phyloP scores from a whole-genome alignment of 805 yeast genomes.

The Candida piceae region DNA sequence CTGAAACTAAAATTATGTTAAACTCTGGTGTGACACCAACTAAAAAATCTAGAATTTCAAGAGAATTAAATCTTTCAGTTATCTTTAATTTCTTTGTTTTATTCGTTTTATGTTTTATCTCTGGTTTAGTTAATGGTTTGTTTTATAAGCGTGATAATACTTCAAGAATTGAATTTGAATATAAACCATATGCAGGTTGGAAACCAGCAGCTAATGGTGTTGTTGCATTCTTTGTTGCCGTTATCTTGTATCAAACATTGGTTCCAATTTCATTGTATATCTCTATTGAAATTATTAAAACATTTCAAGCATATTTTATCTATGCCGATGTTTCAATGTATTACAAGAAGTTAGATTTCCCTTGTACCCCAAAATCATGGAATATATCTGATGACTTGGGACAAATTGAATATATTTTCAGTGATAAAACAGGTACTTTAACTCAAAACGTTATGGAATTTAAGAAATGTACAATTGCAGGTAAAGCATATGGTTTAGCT shows the following conservation, averaged over 20 bases:
- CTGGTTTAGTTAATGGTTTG: conserved; percentile 68
- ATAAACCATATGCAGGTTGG: conserved; percentile 49
- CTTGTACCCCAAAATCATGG: conserved; percentile 81
- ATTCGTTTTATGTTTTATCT: conserved; percentile 60
- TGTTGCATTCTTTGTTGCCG: conserved; percentile 63
- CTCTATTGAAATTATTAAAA: conserved; percentile 74
- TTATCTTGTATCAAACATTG: conserved; percentile 69
- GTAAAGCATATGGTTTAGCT: conserved; percentile 65
- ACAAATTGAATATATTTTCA: conserved; percentile 74
- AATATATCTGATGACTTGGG: conserved; percentile 80
- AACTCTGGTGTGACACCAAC: conserved; percentile 77
- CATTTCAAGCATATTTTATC: conserved; percentile 71
- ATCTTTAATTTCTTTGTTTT: conserved; percentile 55
- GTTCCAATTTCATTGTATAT: conserved; percentile 79
- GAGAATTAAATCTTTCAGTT: conserved; percentile 64
- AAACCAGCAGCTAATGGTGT: conserved; percentile 61
- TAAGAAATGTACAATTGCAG: conserved; percentile 67
- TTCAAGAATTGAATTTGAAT: conserved; percentile 56
- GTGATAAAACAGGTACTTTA: conserved; percentile 81
- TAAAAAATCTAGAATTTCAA: conserved; percentile 59
- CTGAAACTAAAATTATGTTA: conserved; percentile 70
- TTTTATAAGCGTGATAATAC: conserved; percentile 40
- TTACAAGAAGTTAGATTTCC: conserved; percentile 62
- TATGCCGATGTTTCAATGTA: conserved; percentile 68
- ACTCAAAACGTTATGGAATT: conserved; percentile 84